These are phyloP conservation scores for Fraxinus pennsylvanica DNA, from an alignment of 257 asterid genomes.

Conservation along the genomic window DNA sequence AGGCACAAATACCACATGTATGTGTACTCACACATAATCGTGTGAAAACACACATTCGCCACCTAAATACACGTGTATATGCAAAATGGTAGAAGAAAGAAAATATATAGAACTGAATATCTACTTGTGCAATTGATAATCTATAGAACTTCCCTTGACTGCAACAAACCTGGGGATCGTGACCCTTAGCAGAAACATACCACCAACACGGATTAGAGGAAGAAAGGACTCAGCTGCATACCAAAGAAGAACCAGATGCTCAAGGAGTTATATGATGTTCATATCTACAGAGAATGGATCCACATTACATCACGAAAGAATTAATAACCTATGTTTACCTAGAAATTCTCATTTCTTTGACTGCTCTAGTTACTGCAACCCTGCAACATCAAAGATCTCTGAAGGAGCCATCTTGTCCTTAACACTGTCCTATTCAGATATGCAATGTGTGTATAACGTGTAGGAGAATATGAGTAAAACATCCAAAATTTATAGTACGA, in stretches of 20 bases:
- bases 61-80: not conserved
- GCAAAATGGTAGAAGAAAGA: conserved; percentile 4
- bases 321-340: conserved; percentile 40
- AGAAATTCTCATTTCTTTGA: conserved; percentile 86
- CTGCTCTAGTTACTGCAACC: conserved; percentile 70
- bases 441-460: conserved; percentile 28
- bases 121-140: conserved; percentile 20
- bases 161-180: conserved; percentile 72
- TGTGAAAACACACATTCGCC: not conserved
- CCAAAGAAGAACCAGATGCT: conserved; percentile 28
- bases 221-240: conserved; percentile 82
- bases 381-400: conserved; percentile 82
- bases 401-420: conserved; percentile 62
- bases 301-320: conserved; percentile 1
- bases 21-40: not conserved
- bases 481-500: conserved; percentile 1
- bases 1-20: not conserved
- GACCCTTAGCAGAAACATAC: conserved; percentile 93
- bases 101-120: not conserved
- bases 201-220: conserved; percentile 94
- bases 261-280: conserved; percentile 12
- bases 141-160: not conserved
- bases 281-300: not conserved
- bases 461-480: conserved; percentile 18
- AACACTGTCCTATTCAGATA: conserved; percentile 54